Conservation (phyloP, 2,329 filamentous ascomycete genomes). For the Teratosphaeria destructans region DNA sequence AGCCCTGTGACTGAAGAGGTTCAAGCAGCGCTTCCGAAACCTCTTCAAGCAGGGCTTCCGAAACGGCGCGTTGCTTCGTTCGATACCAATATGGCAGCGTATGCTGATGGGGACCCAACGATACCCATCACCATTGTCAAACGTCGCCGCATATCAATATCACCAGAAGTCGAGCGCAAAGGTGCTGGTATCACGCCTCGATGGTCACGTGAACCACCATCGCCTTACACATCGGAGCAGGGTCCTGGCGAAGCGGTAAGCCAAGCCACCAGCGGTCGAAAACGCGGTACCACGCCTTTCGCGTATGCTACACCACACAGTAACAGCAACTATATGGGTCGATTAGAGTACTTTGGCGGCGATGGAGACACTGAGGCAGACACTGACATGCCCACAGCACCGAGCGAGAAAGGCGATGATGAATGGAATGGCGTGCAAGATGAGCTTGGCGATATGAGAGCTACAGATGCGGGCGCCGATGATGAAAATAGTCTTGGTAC, state of each 20-base stretch:
- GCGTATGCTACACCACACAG: conserved; percentile 70
- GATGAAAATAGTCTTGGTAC: neutral
- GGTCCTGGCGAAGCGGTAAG: conserved; percentile 9
- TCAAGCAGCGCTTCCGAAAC: conserved; percentile 13
- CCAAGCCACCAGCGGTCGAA: conserved; percentile 30
- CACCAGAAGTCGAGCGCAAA: conserved; percentile 34
- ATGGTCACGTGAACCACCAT: conserved; percentile 34
- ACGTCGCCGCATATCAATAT: conserved; percentile 46
- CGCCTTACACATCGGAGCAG: conserved; percentile 27
- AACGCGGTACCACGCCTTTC: conserved; percentile 44
- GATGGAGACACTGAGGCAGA: conserved; percentile 24
- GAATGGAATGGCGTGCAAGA: conserved; percentile 30
- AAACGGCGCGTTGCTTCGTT: conserved; percentile 24
- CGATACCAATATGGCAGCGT: conserved; percentile 13
- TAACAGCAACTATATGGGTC: conserved; percentile 19
- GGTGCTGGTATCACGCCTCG: conserved; percentile 32
- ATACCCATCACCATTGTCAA: conserved; percentile 23
- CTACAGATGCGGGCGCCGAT: neutral
- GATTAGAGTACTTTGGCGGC: conserved; percentile 24
- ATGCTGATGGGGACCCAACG: conserved; percentile 7
- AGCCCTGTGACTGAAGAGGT: conserved; percentile 8
- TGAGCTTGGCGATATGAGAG: conserved; percentile 2
- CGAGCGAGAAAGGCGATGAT: conserved; percentile 15
- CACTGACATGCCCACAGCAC: conserved; percentile 11
- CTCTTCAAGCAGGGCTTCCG: conserved; percentile 4